phyloP scores from a whole-genome alignment of 495 filamentous ascomycete genomes.

The Glutinoglossum americanum region DNA sequence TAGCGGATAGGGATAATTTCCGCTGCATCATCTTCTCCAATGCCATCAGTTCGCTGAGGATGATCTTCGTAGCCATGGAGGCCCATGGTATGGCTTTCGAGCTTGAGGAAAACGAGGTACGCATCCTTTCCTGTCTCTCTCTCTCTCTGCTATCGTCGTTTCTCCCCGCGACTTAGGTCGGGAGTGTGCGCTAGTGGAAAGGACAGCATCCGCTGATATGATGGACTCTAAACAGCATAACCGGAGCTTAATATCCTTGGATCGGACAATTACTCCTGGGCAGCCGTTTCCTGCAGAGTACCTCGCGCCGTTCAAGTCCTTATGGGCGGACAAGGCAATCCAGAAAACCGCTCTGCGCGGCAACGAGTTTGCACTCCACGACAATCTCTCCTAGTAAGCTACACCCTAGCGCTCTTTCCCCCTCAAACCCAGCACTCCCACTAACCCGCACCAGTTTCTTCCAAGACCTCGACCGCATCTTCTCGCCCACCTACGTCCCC shows the following conservation, averaged over 20 bases:
- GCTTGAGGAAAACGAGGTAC: constrained; percentile 35
- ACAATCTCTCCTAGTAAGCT: constrained; percentile 82
- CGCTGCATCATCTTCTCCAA: constrained; percentile 90
- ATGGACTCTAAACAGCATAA: not conserved
- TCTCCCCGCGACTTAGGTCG: not conserved
- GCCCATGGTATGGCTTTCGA: constrained; percentile 59
- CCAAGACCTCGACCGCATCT: constrained; percentile 69
- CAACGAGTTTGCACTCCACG: constrained; percentile 90
- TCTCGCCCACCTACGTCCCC: constrained; percentile 64
- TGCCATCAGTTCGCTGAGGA: constrained; percentile 67
- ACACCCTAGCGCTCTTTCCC: not conserved
- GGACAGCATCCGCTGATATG: not conserved
- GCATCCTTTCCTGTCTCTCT: too few relatives aligned
- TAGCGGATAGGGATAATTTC: constrained; percentile 78
- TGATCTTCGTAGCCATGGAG: constrained; percentile 86
- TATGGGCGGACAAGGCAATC: constrained; percentile 72
- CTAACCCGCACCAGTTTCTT: constrained; percentile 48
- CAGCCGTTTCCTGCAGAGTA: constrained; percentile 49
- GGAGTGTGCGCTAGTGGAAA: not conserved
- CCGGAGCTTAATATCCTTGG: constrained; percentile 10
- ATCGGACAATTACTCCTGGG: constrained; percentile 58
- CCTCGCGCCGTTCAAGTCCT: constrained; percentile 53
- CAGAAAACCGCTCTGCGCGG: constrained; percentile 70
- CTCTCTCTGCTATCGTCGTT: too few relatives aligned
- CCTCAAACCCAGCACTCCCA: not conserved